Conservation (phyloP, 2,329 filamentous ascomycete genomes). For the Fusarium chuoi region DNA sequence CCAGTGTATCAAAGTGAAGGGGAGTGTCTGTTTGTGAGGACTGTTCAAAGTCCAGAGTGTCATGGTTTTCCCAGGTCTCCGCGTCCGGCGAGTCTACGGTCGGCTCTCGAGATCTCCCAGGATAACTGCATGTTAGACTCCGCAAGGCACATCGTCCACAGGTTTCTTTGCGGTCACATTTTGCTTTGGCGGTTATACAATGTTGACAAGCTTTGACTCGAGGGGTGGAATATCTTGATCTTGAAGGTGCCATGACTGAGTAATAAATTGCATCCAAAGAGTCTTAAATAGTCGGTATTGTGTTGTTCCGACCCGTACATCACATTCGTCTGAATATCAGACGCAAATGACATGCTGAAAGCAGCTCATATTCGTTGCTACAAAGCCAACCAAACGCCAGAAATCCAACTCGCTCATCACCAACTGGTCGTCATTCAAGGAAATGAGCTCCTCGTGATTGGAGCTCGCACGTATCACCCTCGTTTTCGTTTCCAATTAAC, state of each 20-base stretch:
- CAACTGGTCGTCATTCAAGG: conserved; percentile 5
- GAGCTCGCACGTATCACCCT: conserved; percentile 15
- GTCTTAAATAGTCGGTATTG: background rate
- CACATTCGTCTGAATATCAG: background rate
- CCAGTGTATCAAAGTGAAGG: conserved; percentile 49
- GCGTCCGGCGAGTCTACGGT: background rate
- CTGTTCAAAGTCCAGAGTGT: background rate
- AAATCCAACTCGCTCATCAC: conserved; percentile 8
- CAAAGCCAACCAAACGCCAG: conserved; percentile 29
- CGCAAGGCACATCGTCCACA: conserved; percentile 50
- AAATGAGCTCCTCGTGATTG: conserved; percentile 16
- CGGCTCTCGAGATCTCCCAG: background rate
- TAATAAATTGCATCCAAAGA: background rate
- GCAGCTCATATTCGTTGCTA: conserved; percentile 31
- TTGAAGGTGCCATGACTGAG: conserved; percentile 10
- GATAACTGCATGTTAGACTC: conserved; percentile 47
- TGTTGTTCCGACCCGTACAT: conserved; percentile 2
- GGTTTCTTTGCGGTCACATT: conserved; percentile 51
- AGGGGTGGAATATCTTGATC: conserved; percentile 47
- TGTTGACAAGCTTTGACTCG: conserved; percentile 54
- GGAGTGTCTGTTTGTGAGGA: background rate
- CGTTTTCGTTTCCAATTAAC: conserved; percentile 30
- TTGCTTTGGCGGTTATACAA: conserved; percentile 53
- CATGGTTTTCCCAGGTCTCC: background rate
- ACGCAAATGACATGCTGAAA: background rate